These are phyloP conservation scores for Terfezia boudieri DNA, from an alignment of 495 filamentous ascomycete genomes.

Conservation along the genomic window DNA sequence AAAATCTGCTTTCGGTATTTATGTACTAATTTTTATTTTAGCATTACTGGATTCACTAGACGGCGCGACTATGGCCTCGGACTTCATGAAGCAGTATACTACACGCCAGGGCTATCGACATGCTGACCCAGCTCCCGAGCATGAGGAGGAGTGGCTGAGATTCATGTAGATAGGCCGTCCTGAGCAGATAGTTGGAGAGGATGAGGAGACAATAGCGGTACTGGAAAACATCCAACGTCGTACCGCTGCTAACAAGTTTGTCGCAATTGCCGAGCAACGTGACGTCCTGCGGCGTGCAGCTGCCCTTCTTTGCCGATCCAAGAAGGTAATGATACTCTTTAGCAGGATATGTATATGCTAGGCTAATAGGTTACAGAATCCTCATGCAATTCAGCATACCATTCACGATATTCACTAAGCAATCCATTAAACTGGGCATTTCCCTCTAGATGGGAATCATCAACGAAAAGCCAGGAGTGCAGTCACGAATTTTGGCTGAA, in stretches of 20 bases:
- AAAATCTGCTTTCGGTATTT: constrained; percentile 19
- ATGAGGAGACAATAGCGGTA: constrained; percentile 33
- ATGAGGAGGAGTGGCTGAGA: constrained; percentile 37
- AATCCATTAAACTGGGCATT: constrained; percentile 83
- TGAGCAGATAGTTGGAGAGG: constrained; percentile 25
- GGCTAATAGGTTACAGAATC: constrained; percentile 19
- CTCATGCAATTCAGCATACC: constrained; percentile 59
- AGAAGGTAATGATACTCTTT: constrained; percentile 20
- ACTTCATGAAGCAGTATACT: constrained; percentile 94
- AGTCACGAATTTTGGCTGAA: constrained; percentile 59
- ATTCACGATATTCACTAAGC: constrained; percentile 78
- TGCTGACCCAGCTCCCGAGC: constrained; percentile 42
- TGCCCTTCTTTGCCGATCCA: constrained; percentile 54
- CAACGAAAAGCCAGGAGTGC: constrained; percentile 78
- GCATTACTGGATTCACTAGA: constrained; percentile 49
- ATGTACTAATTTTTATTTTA: constrained; percentile 1
- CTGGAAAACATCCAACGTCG: constrained; percentile 45
- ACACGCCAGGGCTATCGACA: constrained; percentile 83
- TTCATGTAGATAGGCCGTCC: constrained; percentile 28
- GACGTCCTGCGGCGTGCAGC: constrained; percentile 65
- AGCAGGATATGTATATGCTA: too few species aligned
- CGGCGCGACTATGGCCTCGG: constrained; percentile 69
- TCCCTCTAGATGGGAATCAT: constrained; percentile 93
- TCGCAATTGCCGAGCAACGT: constrained; percentile 52
- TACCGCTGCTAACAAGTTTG: constrained; percentile 37